A percentile compares a stretch with the other conserved stretches of the same genome.
Evolutionary conservation across 495 filamentous ascomycete genomes (phyloP).

Genomic region (Neurospora sp.): DNA sequence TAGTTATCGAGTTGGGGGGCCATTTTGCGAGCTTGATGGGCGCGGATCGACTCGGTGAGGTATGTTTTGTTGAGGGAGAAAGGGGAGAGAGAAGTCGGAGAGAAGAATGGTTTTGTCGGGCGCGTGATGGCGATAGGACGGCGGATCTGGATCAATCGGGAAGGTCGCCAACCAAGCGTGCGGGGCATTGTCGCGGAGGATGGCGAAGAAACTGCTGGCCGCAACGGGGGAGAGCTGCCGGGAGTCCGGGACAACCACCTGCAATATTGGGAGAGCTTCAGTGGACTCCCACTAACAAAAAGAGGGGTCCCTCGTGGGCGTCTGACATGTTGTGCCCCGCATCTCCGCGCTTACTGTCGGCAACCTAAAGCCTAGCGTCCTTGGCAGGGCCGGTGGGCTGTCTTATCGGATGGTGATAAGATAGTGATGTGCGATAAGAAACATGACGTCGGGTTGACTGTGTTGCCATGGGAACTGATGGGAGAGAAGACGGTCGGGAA

Average conservation of each 20-base stretch:
- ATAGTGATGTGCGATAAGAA: background rate
- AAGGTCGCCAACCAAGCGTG: conserved; percentile 25
- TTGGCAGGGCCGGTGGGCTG: background rate
- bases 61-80: conserved; percentile 20
- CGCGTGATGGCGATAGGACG: background rate
- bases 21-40: conserved; percentile 56
- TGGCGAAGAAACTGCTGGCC: background rate
- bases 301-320: background rate
- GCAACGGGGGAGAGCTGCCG: background rate
- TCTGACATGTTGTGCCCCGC: background rate
- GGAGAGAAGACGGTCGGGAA: background rate
- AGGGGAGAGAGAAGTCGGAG: background rate
- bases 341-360: background rate
- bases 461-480: background rate
- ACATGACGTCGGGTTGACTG: background rate
- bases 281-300: background rate
- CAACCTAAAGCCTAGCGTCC: background rate
- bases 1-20: conserved; percentile 73
- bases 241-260: background rate
- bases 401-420: background rate
- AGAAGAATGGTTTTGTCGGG: background rate
- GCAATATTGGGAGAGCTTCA: background rate
- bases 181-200: conserved; percentile 24
- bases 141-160: conserved; percentile 10
- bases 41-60: conserved; percentile 34